Percentiles rank a stretch among this genome's conserved stretches.
phyloP scores from a whole-genome alignment of 1,139 yeast genomes.

The Kurtzmaniella quercitrusa region DNA sequence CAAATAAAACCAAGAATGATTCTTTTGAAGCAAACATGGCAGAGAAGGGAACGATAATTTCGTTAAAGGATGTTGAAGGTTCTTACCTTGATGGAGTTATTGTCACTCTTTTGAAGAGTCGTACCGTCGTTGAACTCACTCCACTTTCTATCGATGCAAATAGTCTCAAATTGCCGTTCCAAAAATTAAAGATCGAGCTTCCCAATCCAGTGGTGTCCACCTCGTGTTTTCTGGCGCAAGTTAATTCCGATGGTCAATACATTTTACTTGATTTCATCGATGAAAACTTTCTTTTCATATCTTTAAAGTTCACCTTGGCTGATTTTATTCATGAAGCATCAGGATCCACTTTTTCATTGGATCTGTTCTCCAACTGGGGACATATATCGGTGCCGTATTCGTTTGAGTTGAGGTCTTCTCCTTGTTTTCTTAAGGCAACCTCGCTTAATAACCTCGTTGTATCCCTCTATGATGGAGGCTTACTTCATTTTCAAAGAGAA shows the following conservation, averaged over 20 bases:
- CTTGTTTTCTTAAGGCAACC: conserved; percentile 51
- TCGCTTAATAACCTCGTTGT: conserved; percentile 44
- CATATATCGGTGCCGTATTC: conserved; percentile 67
- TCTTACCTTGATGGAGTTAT: conserved; percentile 22
- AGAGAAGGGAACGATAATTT: conserved; percentile 22
- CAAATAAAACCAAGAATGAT: conserved; percentile 17
- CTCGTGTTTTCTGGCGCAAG: conserved; percentile 19
- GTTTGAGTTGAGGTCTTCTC: conserved; percentile 60
- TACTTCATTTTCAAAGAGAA: conserved; percentile 48
- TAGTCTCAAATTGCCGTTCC: conserved; percentile 23
- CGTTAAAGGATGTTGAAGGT: conserved; percentile 14
- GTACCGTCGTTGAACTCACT: conserved; percentile 25
- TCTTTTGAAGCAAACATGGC: conserved; percentile 20
- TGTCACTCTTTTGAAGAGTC: conserved; percentile 27
- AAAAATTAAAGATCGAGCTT: conserved; percentile 25
- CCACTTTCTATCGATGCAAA: conserved; percentile 25
- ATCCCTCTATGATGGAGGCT: conserved; percentile 68
- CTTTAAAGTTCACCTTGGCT: conserved; percentile 26
- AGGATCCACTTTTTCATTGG: conserved; percentile 18
- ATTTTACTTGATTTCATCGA: conserved; percentile 27
- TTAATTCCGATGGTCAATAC: conserved; percentile 9
- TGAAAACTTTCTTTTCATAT: conserved; percentile 28
- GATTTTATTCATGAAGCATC: conserved; percentile 21
- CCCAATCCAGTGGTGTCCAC: conserved; percentile 31
- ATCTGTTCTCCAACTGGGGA: conserved; percentile 50